These are phyloP conservation scores for Starmerella geochares DNA, from an alignment of 805 yeast genomes.

Conservation along the genomic window DNA sequence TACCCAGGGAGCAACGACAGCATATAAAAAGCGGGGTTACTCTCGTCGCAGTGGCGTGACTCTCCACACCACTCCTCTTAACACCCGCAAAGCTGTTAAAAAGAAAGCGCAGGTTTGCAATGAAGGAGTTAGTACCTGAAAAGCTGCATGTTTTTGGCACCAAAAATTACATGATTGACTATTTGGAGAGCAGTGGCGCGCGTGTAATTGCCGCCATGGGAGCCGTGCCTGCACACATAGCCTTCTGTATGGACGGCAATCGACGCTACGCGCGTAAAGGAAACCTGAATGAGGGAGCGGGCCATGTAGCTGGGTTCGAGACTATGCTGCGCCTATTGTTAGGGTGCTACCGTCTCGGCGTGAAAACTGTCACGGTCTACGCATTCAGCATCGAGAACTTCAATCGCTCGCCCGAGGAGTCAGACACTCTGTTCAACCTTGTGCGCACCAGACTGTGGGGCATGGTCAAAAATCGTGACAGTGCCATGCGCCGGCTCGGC, in stretches of 20 bases:
- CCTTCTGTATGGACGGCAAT: constrained; percentile 96
- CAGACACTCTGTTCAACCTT: constrained; percentile 43
- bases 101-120: not conserved
- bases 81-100: too few species aligned
- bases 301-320: constrained; percentile 83
- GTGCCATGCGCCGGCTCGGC: constrained; percentile 37
- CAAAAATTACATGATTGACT: not conserved
- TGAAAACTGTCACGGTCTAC: constrained; percentile 74
- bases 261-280: constrained; percentile 69
- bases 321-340: constrained; percentile 59
- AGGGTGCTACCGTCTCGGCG: constrained; percentile 68
- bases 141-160: constrained; percentile 2
- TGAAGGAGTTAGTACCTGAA: not conserved
- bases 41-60: not conserved
- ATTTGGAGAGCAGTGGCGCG: constrained; percentile 7
- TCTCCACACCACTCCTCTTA: too few species aligned
- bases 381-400: constrained; percentile 96
- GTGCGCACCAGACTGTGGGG: constrained; percentile 29
- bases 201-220: constrained; percentile 5
- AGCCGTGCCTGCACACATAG: constrained; percentile 82
- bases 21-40: too few species aligned
- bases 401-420: constrained; percentile 70
- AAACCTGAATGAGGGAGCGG: constrained; percentile 65
- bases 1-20: too few species aligned
- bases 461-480: constrained; percentile 21